These are phyloP conservation scores for Podospora bellae-mahoneyi DNA, from an alignment of 495 filamentous ascomycete genomes.

Conservation along the genomic window DNA sequence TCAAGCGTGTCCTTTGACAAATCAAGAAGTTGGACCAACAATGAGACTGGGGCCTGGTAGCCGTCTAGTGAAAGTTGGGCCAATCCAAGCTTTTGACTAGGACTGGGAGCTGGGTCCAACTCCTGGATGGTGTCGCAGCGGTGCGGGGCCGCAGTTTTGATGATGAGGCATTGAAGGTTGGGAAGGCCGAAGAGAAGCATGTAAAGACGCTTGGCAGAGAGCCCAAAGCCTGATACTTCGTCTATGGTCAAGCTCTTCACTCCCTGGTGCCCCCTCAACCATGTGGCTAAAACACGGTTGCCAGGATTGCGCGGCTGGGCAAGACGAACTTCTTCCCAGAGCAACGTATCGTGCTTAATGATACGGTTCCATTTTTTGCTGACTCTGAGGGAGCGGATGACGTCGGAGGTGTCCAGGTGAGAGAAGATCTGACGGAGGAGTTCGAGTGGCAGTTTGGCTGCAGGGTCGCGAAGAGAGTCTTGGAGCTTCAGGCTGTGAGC, in stretches of 20 bases:
- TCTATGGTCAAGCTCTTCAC: slow-evolving; percentile 20
- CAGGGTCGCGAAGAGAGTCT: slow-evolving; percentile 22
- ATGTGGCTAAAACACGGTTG: slow-evolving; percentile 13
- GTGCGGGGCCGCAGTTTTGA: slow-evolving; percentile 7
- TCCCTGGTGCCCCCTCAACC: slow-evolving; percentile 17
- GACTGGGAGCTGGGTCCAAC: background rate
- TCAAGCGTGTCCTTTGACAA: slow-evolving; percentile 8
- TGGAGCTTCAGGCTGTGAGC: slow-evolving; percentile 19
- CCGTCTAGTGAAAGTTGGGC: slow-evolving; percentile 6
- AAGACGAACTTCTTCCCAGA: slow-evolving; percentile 24
- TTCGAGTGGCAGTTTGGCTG: slow-evolving; percentile 26
- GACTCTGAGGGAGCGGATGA: slow-evolving; percentile 22
- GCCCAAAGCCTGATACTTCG: slow-evolving; percentile 17
- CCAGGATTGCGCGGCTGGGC: slow-evolving; percentile 13
- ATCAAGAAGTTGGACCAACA: background rate
- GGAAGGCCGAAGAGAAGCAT: slow-evolving; percentile 16
- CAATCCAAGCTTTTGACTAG: background rate
- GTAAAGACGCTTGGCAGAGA: slow-evolving; percentile 11
- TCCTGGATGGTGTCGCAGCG: background rate
- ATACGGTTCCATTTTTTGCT: slow-evolving; percentile 24
- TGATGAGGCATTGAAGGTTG: slow-evolving; percentile 17
- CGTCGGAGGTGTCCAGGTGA: slow-evolving; percentile 14
- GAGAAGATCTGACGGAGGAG: slow-evolving; percentile 24
- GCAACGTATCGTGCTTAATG: slow-evolving; percentile 15
- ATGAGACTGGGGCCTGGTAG: background rate